These are phyloP conservation scores for Metarhizium brunneum DNA, from an alignment of 2,329 filamentous ascomycete species.

Conservation along the genomic window DNA sequence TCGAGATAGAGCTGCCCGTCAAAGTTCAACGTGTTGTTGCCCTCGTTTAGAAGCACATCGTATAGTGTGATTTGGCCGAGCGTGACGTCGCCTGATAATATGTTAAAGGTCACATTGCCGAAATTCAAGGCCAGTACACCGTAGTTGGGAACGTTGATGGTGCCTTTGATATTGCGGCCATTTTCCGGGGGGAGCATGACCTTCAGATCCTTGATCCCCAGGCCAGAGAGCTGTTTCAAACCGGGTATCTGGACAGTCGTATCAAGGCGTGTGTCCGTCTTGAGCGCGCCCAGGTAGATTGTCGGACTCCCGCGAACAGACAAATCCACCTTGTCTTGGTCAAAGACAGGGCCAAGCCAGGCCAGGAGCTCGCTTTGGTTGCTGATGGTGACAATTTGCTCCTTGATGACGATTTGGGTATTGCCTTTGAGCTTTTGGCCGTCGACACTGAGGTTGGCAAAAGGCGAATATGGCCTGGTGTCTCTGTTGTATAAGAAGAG, in stretches of 20 bases:
- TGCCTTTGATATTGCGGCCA: constrained; percentile 32
- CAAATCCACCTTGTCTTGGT: constrained; percentile 24
- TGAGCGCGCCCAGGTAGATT: constrained; percentile 29
- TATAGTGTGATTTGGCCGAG: constrained; percentile 29
- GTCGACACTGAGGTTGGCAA: constrained; percentile 10
- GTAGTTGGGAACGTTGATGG: constrained; percentile 34
- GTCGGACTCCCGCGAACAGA: constrained; percentile 26
- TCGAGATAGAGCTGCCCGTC: constrained; percentile 32
- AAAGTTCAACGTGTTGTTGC: constrained; percentile 32
- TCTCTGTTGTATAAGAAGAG: constrained; percentile 32
- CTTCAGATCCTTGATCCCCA: constrained; percentile 27
- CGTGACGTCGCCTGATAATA: constrained; percentile 28
- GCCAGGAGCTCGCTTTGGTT: constrained; percentile 29
- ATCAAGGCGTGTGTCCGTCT: constrained; percentile 26
- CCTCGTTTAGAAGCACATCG: constrained; percentile 29
- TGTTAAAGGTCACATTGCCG: constrained; percentile 36
- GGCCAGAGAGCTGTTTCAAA: constrained; percentile 30
- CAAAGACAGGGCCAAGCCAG: constrained; percentile 31
- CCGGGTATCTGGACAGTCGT: constrained; percentile 31
- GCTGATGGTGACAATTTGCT: constrained; percentile 25
- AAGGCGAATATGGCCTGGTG: constrained; percentile 12
- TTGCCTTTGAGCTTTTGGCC: constrained; percentile 22
- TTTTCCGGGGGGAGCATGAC: constrained; percentile 29
- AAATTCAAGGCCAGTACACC: constrained; percentile 33
- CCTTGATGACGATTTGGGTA: constrained; percentile 24